These are phyloP conservation scores for Thuidium tamariscinum DNA, from an alignment of 225 moss, liverwort and hornwort genomes.

Conservation along the genomic window DNA sequence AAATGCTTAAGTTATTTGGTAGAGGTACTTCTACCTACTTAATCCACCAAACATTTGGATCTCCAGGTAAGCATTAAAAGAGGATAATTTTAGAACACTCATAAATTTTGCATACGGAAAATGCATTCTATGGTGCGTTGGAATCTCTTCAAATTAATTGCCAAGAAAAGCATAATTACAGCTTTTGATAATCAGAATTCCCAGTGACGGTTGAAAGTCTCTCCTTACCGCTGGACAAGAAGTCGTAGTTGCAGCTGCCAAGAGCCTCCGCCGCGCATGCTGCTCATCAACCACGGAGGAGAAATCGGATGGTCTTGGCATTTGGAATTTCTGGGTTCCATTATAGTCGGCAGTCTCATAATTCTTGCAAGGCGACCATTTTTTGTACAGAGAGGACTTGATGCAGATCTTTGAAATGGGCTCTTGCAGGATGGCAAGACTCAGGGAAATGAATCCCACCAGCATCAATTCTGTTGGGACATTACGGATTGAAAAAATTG, in stretches of 20 bases:
- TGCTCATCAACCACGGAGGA: neutral
- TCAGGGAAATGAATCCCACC: constrained; percentile 72
- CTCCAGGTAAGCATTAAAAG: no score
- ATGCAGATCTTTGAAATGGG: constrained; percentile 8
- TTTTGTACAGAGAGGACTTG: neutral
- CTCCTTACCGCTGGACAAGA: neutral
- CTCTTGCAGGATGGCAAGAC: constrained; percentile 20
- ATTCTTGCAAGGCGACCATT: constrained; percentile 10
- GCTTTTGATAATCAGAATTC: neutral
- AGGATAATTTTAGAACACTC: neutral
- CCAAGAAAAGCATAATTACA: neutral
- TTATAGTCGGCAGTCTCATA: no score
- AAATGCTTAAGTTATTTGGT: no score
- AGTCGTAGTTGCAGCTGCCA: neutral
- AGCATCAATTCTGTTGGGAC: constrained; percentile 55
- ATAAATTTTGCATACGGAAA: neutral
- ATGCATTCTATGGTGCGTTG: neutral
- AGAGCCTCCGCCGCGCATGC: neutral
- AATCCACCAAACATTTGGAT: neutral
- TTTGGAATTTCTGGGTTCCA: neutral
- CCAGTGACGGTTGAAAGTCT: neutral
- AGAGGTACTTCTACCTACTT: no score
- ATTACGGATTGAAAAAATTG: neutral
- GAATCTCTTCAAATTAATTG: neutral
- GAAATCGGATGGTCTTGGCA: neutral